Evolutionary conservation across 2,329 filamentous ascomycete genomes (phyloP), one percentile per base, ranked within the genome.

Genomic region (Cladorrhinum sp.): DNA sequence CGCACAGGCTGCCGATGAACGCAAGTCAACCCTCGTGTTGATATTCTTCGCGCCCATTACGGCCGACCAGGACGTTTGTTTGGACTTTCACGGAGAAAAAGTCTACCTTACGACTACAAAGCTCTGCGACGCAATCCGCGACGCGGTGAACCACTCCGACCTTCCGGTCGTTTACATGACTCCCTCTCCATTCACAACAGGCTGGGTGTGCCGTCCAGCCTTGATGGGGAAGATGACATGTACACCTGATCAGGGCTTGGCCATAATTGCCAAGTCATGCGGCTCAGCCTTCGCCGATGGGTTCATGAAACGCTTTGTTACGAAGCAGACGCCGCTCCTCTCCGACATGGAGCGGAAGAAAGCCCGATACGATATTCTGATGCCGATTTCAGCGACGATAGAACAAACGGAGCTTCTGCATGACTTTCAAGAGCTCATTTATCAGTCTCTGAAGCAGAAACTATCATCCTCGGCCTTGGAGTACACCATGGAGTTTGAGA

Each of bases 191-290:
- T 60, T 68, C 7, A 67, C 66, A 4, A 64, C 61, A 24, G 65
- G 66, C n/a, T 68, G 66, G 66, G n/a, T 59, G 36, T 68, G 66
- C 54, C 48, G 62, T 1, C 64, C 66, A 9, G 59, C 57, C 9
- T 49, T 67, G 18, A 61, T 65, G 29, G 45, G 48, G 5, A 16
- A 48, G 10, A 8, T 18, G 1, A 20, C 27, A 8, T 23, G 58
- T 16, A 23, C 51, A 8, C 10, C 12, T 8, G 29, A 58, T 13
- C 57, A 53, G 5, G 53, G 57, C 25, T 23, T 63, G 45, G 53
- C 51, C 22, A 22, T 62, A 27, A 59, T 67, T 5, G 61, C 63
- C 1, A 62, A 59, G 52, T 61, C 66, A 0, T 65, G 61, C 48
- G 65, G 66, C 32, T 62, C 62, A 1, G 62, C 63, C n/a, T 68